Evolutionary conservation across 2,329 filamentous ascomycete species (phyloP), one percentile per base, ranked within the genome.

Genomic region (Aspergillus fijiensis): DNA sequence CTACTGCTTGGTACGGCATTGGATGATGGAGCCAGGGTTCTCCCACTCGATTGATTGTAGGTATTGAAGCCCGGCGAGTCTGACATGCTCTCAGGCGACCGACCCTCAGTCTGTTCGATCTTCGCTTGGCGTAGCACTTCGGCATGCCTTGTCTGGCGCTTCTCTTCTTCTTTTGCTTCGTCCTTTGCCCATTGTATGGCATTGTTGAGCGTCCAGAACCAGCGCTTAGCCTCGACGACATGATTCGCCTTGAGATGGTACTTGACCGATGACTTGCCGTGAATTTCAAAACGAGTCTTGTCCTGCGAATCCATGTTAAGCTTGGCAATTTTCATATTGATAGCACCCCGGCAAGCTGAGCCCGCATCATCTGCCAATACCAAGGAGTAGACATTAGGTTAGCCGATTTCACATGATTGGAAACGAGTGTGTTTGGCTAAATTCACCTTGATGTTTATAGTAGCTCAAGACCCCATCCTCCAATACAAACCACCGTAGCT

Each of bases 141-240:
- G 5, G 88, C 89, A 68, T 89, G 90, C 59, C 87, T 87, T 7
- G 87, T 87, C 35, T 87, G 87, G 62, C 92, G 87, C 66, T 84
- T 87, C 71, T 94, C 89, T 69, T 97, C 94, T 74, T 96, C 92
- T 67, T 90, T 93, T 7, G 92, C 93, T 77, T 98, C 95, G 71
- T 99, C 95, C 76, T 99, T 99, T 64, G 92, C 89, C 90, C 92
- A 98, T 74, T 98, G 95, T 53, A 99, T 99, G 5, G 95, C 94
- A 74, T 99, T 99, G 79, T 99, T 99, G 64, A 99, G 81, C 0
- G 95, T 91, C 95, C 95, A 99, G 77, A 96, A 99, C 95, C 95
- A 99, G 58, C 95, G 87, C 78, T 99, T 99, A 5, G 95, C 94
- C 76, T 99, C 95, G 29, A 98, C 94, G 72, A 97, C 90, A 76